Evolutionary conservation across 805 yeast species (phyloP).

Genomic region (Candida germanica): DNA sequence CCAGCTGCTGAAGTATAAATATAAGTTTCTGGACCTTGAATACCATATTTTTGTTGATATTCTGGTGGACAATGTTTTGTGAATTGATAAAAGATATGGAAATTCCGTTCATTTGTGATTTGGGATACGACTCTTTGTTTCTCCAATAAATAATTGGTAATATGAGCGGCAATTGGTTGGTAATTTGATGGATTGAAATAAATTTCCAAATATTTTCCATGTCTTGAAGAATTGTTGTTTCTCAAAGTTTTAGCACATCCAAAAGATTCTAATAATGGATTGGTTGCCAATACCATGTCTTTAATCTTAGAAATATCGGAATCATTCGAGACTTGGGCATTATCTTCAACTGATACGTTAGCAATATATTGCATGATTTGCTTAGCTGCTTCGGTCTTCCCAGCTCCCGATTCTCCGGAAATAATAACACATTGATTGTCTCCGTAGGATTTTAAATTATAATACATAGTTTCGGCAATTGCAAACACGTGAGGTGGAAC

Average conservation of each 20-base stretch:
- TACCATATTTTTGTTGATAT: slow-evolving; percentile 81
- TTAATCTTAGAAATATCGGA: slow-evolving; percentile 75
- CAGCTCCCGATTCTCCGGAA: slow-evolving; percentile 97
- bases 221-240: slow-evolving; percentile 86
- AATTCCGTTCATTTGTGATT: slow-evolving; percentile 86
- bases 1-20: slow-evolving; percentile 82
- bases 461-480: slow-evolving; percentile 95
- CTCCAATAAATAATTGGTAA: slow-evolving; percentile 90
- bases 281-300: slow-evolving; percentile 97
- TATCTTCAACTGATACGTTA: slow-evolving; percentile 70
- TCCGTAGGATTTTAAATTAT: slow-evolving; percentile 88
- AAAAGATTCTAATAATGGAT: slow-evolving; percentile 84
- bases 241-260: slow-evolving; percentile 93
- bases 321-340: slow-evolving; percentile 17
- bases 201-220: slow-evolving; percentile 91
- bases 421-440: slow-evolving; percentile 97
- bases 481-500: slow-evolving; percentile 98
- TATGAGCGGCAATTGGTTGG: slow-evolving; percentile 93
- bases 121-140: slow-evolving; percentile 97
- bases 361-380: slow-evolving; percentile 97
- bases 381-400: slow-evolving; percentile 97
- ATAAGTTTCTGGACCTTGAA: slow-evolving; percentile 92
- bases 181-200: slow-evolving; percentile 67
- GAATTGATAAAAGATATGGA: slow-evolving; percentile 95
- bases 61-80: slow-evolving; percentile 85